Base-by-base conservation (phyloP, 2,329 filamentous ascomycete genomes). In the Aureobasidium sp. region DNA sequence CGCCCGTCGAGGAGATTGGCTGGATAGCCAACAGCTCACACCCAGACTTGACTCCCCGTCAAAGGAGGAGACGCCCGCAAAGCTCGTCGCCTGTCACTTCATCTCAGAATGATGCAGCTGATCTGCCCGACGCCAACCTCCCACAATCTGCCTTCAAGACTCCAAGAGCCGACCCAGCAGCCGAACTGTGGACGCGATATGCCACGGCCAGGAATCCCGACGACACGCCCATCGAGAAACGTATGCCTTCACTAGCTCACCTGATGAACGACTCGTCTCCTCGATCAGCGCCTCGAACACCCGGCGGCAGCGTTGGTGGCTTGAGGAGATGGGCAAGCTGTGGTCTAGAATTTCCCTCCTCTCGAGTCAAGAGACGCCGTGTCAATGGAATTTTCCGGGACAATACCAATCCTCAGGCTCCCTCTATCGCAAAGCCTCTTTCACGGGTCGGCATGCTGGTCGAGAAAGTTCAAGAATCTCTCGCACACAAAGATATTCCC, bases 1-100 rank as follows among this genome's bases (percentile, higher is more conserved):
- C 84, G 1, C 84, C 84, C 0, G 81, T 85, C 65, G 84, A 87
- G 65, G 81, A 84, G 68, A 77, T 87, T 48, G 78, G 79, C 53
- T 87, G 84, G 84, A 80, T 84, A 64, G 71, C 74, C 14, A 77
- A 78, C 14, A 78, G 77, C 65, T 76, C 76, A 6, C 70, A 67
- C 12, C 68, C 74, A 8, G 72, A 73, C 41, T 75, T 78, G 22
- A 77, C 78, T 17, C 69, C 79, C 0, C 73, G 75, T 39, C 74
- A 75, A 49, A 74, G 75, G 65, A 73, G 74, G 60, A 79, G 78
- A 67, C 73, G 78, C 48, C 76, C 77, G 5, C 70, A 74, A 62
- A 80, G 78, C 66, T 80, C 78, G 0, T 80, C 79, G 45, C 77
- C 78, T 1, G 67, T 68, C n/a, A 69, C 69, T 25, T 74, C 72